Conservation (phyloP, 129 eudicot genomes). For the Mikania micrantha region DNA sequence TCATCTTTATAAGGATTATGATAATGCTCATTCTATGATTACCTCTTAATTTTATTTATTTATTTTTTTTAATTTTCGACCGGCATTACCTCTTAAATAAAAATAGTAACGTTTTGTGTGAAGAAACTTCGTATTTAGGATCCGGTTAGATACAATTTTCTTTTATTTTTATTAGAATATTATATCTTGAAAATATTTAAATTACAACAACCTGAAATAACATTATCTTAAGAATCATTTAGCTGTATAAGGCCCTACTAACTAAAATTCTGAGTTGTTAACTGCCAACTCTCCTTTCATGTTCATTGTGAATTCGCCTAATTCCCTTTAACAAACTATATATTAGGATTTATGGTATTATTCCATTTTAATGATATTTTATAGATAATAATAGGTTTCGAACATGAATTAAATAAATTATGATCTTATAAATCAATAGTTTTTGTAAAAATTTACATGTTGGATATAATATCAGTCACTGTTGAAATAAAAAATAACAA, state of each 20-base stretch:
- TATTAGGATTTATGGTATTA: background rate
- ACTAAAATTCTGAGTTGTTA: conserved; percentile 9
- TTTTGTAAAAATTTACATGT: too few species aligned
- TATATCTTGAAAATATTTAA: background rate
- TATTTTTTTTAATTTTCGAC: too few species aligned
- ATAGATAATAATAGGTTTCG: too few species aligned
- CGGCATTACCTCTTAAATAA: too few species aligned
- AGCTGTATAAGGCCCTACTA: conserved; percentile 11
- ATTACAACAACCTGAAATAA: background rate
- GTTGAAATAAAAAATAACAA: too few species aligned
- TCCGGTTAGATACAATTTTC: background rate
- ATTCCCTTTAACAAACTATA: background rate
- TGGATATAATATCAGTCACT: too few species aligned
- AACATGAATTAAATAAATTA: too few species aligned
- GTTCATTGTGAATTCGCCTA: conserved; percentile 9
- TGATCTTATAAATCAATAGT: too few species aligned
- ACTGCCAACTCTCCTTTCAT: conserved; percentile 4
- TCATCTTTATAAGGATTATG: background rate
- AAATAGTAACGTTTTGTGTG: background rate
- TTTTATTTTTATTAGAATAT: background rate
- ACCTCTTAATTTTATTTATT: too few species aligned
- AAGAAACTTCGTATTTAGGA: background rate
- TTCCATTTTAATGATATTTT: background rate
- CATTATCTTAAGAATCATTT: conserved; percentile 15
- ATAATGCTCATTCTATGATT: background rate